Conservation (phyloP, 1,284 basidiomycete species). For the Malassezia sp. region DNA sequence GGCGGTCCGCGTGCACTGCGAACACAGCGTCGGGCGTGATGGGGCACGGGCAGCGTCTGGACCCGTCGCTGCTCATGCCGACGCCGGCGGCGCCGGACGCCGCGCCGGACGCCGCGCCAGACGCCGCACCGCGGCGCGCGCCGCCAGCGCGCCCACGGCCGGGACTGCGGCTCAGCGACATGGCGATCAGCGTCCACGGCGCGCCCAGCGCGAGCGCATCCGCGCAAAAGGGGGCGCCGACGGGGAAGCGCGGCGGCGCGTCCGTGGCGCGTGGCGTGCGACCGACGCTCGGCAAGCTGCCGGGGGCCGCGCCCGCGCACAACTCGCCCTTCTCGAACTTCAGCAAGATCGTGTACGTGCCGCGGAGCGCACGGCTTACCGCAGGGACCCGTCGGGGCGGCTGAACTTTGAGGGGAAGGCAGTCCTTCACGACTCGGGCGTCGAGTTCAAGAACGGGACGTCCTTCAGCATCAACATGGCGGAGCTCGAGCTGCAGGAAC, state of each 20-base stretch:
- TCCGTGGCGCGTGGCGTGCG: not conserved
- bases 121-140: conserved; percentile 15
- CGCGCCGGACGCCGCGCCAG: not conserved
- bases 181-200: conserved; percentile 17
- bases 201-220: conserved; percentile 3
- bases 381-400: conserved; percentile 70
- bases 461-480: conserved; percentile 93
- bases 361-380: not conserved
- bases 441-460: conserved; percentile 85
- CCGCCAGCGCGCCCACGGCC: conserved; percentile 21
- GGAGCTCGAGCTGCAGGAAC: conserved; percentile 71
- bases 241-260: conserved; percentile 4
- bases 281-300: conserved; percentile 7
- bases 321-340: conserved; percentile 79
- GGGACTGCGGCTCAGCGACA: conserved; percentile 33
- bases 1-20: conserved; percentile 14
- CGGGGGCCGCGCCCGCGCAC: not conserved
- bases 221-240: conserved; percentile 17
- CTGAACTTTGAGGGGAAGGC: conserved; percentile 91
- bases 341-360: conserved; percentile 65
- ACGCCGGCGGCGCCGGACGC: conserved; percentile 2
- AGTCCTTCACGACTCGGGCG: conserved; percentile 77
- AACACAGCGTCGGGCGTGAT: conserved; percentile 15
- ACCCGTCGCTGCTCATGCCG: conserved; percentile 23
- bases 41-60: conserved; percentile 28